Percentiles rank a stretch among this genome's conserved stretches.
Evolutionary conservation across 1,139 yeast genomes (phyloP).

Genomic region (Lizanozyma gosingica): DNA sequence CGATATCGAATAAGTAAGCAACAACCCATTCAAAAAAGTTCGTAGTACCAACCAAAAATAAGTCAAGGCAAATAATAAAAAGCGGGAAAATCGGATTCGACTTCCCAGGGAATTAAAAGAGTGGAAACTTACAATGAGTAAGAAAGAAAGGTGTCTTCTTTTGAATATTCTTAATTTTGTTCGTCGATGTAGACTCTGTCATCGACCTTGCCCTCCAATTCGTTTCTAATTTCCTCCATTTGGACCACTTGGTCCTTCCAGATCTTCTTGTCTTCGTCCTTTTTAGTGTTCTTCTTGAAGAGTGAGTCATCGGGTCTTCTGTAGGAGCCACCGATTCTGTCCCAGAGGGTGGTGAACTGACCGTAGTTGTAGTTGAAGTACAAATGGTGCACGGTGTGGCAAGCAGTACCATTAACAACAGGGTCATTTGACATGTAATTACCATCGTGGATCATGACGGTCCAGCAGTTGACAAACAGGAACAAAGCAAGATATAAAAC

Average conservation of each 20-base stretch:
- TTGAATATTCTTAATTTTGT: constrained; percentile 1
- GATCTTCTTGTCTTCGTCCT: constrained; percentile 39
- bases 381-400: constrained; percentile 93
- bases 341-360: constrained; percentile 97
- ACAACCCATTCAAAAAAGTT: too few relatives aligned
- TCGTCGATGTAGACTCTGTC: constrained; percentile 32
- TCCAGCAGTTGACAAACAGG: constrained; percentile 93
- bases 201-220: constrained; percentile 66
- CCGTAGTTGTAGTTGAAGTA: constrained; percentile 97
- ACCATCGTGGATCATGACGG: constrained; percentile 98
- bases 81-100: too few relatives aligned
- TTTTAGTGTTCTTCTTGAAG: constrained; percentile 57
- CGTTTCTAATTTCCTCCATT: constrained; percentile 73
- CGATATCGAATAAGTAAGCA: too few relatives aligned
- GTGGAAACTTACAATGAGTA: too few relatives aligned
- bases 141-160: background rate
- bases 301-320: constrained; percentile 85
- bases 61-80: too few relatives aligned
- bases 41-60: too few relatives aligned
- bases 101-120: too few relatives aligned
- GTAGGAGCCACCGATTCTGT: constrained; percentile 87
- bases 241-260: constrained; percentile 68
- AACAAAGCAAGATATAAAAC: constrained; percentile 71
- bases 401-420: constrained; percentile 92
- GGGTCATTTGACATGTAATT: constrained; percentile 92